Evolutionary conservation across 495 filamentous ascomycete species (phyloP).

Genomic region (Penicillium chermesinum): DNA sequence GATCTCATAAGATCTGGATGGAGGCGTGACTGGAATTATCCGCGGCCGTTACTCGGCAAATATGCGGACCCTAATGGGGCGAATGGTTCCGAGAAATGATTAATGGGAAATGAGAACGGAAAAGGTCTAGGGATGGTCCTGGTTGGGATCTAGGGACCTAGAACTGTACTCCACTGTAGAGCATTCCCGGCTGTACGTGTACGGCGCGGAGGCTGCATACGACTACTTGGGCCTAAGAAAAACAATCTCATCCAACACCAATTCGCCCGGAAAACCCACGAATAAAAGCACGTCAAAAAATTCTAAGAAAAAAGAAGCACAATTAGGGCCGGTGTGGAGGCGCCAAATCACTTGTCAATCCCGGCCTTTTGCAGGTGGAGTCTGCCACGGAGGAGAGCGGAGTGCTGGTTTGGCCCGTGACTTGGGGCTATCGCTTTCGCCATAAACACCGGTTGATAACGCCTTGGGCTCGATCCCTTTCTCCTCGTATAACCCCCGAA

Average conservation of each 20-base stretch:
- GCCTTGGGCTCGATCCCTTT: too few species aligned
- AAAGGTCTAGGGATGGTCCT: background rate
- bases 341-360: slow-evolving; percentile 1
- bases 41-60: slow-evolving; percentile 4
- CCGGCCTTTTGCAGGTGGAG: slow-evolving; percentile 6
- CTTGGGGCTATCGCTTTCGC: slow-evolving; percentile 17
- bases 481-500: too few species aligned
- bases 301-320: background rate
- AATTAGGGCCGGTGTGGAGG: background rate
- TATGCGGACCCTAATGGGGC: background rate
- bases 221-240: background rate
- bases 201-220: background rate
- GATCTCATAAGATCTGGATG: too few species aligned
- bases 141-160: too few species aligned
- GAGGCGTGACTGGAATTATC: too few species aligned
- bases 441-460: slow-evolving; percentile 8
- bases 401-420: slow-evolving; percentile 12
- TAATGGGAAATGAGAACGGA: background rate
- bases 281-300: background rate
- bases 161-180: too few species aligned
- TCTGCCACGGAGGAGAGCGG: slow-evolving; percentile 10
- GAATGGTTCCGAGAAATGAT: background rate
- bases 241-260: background rate
- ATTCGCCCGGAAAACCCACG: background rate
- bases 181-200: background rate